Evolutionary conservation across 1,139 yeast species (phyloP).

Genomic region (Wickerhamomyces sp.): DNA sequence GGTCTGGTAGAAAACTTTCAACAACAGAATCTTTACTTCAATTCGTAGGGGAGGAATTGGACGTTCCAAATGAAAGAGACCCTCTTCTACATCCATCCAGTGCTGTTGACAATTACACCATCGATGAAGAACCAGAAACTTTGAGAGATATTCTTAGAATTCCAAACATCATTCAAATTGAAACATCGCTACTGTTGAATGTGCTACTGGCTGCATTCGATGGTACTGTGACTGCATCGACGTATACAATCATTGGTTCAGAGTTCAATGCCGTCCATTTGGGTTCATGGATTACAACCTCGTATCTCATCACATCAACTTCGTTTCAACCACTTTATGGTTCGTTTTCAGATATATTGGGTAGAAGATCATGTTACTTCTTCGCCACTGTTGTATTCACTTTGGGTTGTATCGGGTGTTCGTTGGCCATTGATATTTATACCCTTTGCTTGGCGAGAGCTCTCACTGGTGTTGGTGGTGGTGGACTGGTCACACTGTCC

Average conservation of each 20-base stretch:
- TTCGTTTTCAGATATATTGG: constrained; percentile 73
- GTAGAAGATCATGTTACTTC: constrained; percentile 51
- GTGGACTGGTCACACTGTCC: constrained; percentile 48
- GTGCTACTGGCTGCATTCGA: constrained; percentile 51
- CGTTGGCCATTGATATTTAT: constrained; percentile 33
- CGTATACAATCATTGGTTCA: constrained; percentile 50
- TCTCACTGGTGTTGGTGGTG: constrained; percentile 55
- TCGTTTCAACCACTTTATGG: constrained; percentile 75
- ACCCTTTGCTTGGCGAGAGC: constrained; percentile 52
- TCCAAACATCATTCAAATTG: constrained; percentile 10
- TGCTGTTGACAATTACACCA: constrained; percentile 1
- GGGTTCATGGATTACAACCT: constrained; percentile 55
- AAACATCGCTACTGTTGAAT: constrained; percentile 9
- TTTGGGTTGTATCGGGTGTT: constrained; percentile 47
- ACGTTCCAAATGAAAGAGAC: no score
- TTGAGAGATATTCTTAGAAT: constrained; percentile 7
- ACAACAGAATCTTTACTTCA: no score
- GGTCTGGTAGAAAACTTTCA: no score
- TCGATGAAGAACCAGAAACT: constrained; percentile 6
- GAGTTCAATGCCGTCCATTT: constrained; percentile 46
- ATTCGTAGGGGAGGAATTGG: no score
- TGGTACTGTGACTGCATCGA: constrained; percentile 51
- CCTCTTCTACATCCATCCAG: no score
- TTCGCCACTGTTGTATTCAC: constrained; percentile 42
- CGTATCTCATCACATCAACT: constrained; percentile 50